These are phyloP conservation scores for Jatropha curcas DNA, from an alignment of 345 rosid species.

Conservation along the genomic window DNA sequence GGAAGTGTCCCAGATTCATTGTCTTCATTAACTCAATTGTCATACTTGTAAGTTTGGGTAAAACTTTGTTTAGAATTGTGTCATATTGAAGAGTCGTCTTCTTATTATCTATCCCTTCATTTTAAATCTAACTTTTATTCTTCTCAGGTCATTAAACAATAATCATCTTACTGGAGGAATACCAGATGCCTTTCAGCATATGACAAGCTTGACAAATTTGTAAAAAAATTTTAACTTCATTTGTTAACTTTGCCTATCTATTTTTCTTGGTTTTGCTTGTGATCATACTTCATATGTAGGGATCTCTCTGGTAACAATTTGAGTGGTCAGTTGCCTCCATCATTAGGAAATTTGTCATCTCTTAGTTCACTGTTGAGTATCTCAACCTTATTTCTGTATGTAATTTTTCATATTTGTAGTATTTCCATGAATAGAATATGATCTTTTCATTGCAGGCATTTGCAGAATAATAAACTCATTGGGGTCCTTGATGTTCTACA, in stretches of 20 bases:
- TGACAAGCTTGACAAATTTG: constrained; percentile 58
- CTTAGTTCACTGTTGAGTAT: constrained; percentile 73
- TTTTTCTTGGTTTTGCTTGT: constrained; percentile 25
- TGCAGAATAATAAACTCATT: constrained; percentile 75
- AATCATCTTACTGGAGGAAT: constrained; percentile 65
- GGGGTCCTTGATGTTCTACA: constrained; percentile 76
- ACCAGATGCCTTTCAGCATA: constrained; percentile 70
- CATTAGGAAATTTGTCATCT: constrained; percentile 62
- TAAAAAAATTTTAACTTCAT: constrained; percentile 33
- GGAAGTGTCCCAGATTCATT: constrained; percentile 61
- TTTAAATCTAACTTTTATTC: constrained; percentile 11
- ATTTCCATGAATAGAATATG: not conserved
- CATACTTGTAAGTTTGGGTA: constrained; percentile 49
- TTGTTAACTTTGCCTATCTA: not conserved
- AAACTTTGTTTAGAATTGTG: constrained; percentile 13
- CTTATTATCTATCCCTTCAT: constrained; percentile 6
- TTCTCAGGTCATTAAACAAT: constrained; percentile 61
- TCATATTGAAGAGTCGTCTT: not conserved
- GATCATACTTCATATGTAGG: constrained; percentile 41
- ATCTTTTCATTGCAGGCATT: constrained; percentile 48
- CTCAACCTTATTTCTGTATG: not conserved
- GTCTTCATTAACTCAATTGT: constrained; percentile 43
- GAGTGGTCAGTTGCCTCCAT: constrained; percentile 70
- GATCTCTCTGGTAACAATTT: constrained; percentile 77
- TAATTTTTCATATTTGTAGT: not conserved